Base-by-base conservation (phyloP, 2,329 filamentous ascomycete genomes). In the Neoascochyta sp. region DNA sequence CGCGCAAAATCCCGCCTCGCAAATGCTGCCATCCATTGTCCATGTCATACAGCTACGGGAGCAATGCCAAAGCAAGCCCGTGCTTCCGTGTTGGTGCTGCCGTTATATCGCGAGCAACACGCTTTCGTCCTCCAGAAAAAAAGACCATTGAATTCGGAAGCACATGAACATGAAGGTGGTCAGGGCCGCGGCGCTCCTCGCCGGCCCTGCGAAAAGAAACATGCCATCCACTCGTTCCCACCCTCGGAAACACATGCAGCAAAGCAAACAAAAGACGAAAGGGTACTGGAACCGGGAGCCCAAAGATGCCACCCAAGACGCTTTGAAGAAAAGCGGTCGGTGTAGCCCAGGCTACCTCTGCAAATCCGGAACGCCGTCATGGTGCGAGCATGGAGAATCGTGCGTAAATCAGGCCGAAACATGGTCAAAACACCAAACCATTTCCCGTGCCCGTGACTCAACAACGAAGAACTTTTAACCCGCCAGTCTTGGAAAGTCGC, bases 11-110 rank as follows among this genome's bases (percentile, higher is more conserved):
- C 36, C 38, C 35, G 36, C 37, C 33, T 32, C 41, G 39, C 54
- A 43, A 44, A 47, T 45, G 35, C 36, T 39, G 39, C 27, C 43
- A 32, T 47, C 37, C 32, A n/a, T n/a, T 42, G 34, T 29, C 32
- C 35, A 33, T 22, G 36, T 32, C 35, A 36, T 27, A 37, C 41
- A 41, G 35, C 34, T 39, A 49, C n/a, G n/a, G n/a, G n/a, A n/a
- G n/a, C n/a, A n/a, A n/a, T 50, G 52, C 54, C 49, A 37, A 54
- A 52, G 55, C 48, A 53, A 48, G 26, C 29, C 37, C 36, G 38
- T 27, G 16, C 34, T 28, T n/a, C n/a, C n/a, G n/a, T n/a, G n/a
- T n/a, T n/a, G n/a, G n/a, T n/a, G n/a, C n/a, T n/a, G n/a, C n/a
- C n/a, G n/a, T n/a, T n/a, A n/a, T n/a, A n/a, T n/a, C n/a, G n/a